Evolutionary conservation across 148 eudicot species (phyloP).

Genomic region (Silene uniflora): DNA sequence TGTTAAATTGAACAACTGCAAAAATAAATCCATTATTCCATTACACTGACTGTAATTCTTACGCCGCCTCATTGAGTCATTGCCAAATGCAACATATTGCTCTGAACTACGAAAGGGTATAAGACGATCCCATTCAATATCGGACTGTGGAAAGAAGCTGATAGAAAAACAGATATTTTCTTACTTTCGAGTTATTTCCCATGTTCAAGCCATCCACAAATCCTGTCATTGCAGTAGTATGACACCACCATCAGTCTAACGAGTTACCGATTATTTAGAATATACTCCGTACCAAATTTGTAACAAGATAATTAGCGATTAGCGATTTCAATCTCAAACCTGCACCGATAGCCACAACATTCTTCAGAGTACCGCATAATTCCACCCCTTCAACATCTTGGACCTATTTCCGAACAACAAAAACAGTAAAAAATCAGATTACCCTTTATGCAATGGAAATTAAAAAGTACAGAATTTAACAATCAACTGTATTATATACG

Average conservation of each 20-base stretch:
- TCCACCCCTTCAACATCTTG: conserved; percentile 98
- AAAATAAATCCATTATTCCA: too few species aligned
- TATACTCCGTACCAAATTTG: background rate
- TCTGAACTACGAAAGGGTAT: too few species aligned
- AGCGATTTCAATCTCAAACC: conserved; percentile 35
- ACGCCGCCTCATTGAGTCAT: background rate
- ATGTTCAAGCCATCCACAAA: conserved; percentile 93
- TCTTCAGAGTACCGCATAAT: conserved; percentile 93
- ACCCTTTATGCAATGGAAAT: background rate
- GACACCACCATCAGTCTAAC: background rate
- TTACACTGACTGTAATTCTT: too few species aligned
- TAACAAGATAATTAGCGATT: background rate
- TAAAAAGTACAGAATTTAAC: too few species aligned
- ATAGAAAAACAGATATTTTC: conserved; percentile 2
- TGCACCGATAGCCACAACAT: conserved; percentile 95
- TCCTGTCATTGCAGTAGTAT: conserved; percentile 37
- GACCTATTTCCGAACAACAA: conserved; percentile 40
- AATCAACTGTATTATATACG: background rate
- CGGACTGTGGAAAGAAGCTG: background rate
- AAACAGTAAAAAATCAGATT: background rate
- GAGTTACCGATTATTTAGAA: background rate
- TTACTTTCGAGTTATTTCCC: conserved; percentile 95
- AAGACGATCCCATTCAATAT: too few species aligned
- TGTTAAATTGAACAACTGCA: background rate
- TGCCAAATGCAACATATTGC: too few species aligned